Evolutionary conservation across 768 basidiomycete genomes (phyloP), one percentile per base, ranked within the genome.

Genomic region (Termitomyces sp.): DNA sequence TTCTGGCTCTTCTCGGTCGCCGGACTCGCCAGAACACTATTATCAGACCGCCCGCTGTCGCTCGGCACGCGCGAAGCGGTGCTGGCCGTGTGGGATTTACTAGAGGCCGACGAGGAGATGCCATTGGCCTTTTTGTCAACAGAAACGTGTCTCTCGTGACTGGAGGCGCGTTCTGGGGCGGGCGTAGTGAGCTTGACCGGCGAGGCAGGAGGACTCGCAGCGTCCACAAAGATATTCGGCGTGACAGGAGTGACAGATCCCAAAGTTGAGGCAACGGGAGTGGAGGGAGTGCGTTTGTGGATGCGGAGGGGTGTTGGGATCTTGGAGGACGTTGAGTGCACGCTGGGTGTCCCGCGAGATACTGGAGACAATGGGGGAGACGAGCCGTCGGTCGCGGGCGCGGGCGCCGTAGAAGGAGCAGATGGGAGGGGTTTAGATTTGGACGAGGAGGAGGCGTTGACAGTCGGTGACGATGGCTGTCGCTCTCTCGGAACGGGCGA

Each of bases 161-260:
- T 29, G 22, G 51, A 41, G 7, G 24, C 12, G 12, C 88, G 88
- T 62, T 59, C 50, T 24, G 51, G 42, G 10, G 5, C 26, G 5
- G 61, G 53, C 12, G 60, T 41, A 16, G 66, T 63, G 26, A 67
- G 64, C 13, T 69, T 57, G 26, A 63, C 65, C 8, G 74, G 72
- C 18, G 72, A 69, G 3, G 65, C 67, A 46, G 76, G 74, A 31
- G 81, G 79, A 58, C 71, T 75, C 18, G 72, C 73, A n/a, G 54
- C 58, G 12, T 65, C 61, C 10, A 77, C 71, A 56, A 72, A 77
- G 59, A 80, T 68, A 20, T 64, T 65, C 2, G 71, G 69, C 16
- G 68, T 67, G 16, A 14, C 37, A 34, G 57, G 41, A 18, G 55
- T 10, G 13, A 58, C 3, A 39, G 24, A 4, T 37, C 32, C 13